Conservation (phyloP, 768 basidiomycete species). For the Hypholoma fasciculare region DNA sequence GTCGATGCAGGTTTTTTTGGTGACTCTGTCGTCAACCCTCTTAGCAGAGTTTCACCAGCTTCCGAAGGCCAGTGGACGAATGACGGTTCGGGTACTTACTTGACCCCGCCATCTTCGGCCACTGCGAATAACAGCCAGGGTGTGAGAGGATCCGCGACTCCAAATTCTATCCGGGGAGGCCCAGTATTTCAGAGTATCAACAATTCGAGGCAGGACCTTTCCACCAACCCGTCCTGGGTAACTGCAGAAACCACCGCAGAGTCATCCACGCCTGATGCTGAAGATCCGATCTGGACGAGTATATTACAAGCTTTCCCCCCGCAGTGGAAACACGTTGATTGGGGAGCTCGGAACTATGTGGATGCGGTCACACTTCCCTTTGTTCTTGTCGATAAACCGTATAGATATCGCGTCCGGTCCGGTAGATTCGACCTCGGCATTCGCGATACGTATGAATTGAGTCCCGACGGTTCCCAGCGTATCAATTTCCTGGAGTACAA, state of each 20-base stretch:
- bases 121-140: too few species aligned
- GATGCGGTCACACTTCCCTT: background rate
- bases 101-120: too few species aligned
- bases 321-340: slow-evolving; percentile 1
- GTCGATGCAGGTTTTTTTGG: background rate
- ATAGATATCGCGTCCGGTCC: background rate
- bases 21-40: background rate
- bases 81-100: background rate
- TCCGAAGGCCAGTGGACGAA: background rate
- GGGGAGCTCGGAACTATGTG: background rate
- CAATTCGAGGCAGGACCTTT: background rate
- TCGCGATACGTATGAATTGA: background rate
- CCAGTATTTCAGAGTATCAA: background rate
- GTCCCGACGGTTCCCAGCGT: background rate
- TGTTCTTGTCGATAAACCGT: background rate
- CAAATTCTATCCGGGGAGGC: background rate
- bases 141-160: background rate
- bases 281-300: slow-evolving; percentile 1
- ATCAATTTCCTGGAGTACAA: slow-evolving; percentile 6
- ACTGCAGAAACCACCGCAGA: background rate
- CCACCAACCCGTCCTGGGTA: background rate
- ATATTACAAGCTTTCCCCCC: slow-evolving; percentile 1
- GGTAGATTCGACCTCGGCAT: slow-evolving; percentile 1
- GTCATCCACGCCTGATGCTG: background rate
- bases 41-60: background rate